Conservation (phyloP, 2,329 filamentous ascomycete species). For the Trichoderma endophyticum region DNA sequence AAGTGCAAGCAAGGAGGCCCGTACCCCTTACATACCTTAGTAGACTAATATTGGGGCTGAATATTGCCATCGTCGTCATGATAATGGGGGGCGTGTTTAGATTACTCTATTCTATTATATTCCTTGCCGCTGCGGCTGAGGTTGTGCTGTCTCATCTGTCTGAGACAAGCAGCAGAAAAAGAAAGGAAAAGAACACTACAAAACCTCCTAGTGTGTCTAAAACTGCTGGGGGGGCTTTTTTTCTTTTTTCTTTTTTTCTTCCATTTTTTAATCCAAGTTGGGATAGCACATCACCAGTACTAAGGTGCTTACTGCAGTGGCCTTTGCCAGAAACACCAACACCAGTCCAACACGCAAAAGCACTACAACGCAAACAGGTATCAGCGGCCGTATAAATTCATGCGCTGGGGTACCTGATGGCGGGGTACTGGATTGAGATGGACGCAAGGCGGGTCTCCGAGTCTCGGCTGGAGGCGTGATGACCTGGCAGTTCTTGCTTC, state of each 20-base stretch:
- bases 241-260: neutral
- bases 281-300: neutral
- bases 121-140: neutral
- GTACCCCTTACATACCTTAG: neutral
- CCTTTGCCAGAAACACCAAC: neutral
- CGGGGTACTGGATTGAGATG: neutral
- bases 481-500: neutral
- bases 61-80: neutral
- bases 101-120: neutral
- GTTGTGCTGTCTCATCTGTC: neutral
- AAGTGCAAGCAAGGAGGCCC: neutral
- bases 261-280: neutral
- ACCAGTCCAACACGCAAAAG: neutral
- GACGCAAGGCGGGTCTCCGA: neutral
- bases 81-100: neutral
- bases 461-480: slow-evolving; percentile 6
- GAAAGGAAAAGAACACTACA: neutral
- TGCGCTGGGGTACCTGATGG: neutral
- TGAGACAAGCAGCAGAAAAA: neutral
- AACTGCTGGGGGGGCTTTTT: neutral
- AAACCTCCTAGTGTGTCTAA: neutral
- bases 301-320: neutral
- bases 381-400: neutral
- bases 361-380: neutral
- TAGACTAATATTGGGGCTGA: neutral